Evolutionary conservation across 2,329 filamentous ascomycete species (phyloP), one percentile per base, ranked within the genome.

Genomic region (Botrytis sinoallii): DNA sequence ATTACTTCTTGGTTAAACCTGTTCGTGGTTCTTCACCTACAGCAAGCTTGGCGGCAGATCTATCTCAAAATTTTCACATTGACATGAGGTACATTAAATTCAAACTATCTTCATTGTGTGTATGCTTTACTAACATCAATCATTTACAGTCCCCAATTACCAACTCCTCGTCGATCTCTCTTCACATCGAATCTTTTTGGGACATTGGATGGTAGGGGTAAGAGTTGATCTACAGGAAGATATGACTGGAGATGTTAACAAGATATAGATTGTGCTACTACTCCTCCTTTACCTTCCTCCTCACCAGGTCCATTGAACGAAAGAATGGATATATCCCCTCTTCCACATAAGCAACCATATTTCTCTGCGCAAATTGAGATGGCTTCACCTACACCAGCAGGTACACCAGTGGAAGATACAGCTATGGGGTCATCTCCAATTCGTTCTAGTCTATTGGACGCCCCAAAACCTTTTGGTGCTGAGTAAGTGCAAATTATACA

Each of bases 61-160:
- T 98, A 79, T 98, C 95, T 74, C 94, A 97, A 82, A 99, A 98
- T 85, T 97, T 98, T 82, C 93, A 95, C 82, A 93, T 98, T 82
- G 95, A 98, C 83, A 94, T 92, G 81, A 98, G 95, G 95, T 98
- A 86, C 78, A 88, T 52, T 16, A 57, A 25, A 35, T 55, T 64
- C 22, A 3, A 44, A 42, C 35, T 8, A 32, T 38, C 22, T 67
- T 10, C 29, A 29, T 52, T 25, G 12, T 40, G 60, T 59, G 57
- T 16, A 40, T 40, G 35, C 52, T 68, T 38, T 64, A 64, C 77
- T 66, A 46, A 75, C 57, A 25, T 66, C 42, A 57, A 72, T 75
- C n/a, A 76, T 60, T 67, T 73, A 73, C 83, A 97, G 94, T 83
- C 94, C 94, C 48, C 91, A 93, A 82, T 87, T 95, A 77, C 91